Evolutionary conservation across 768 basidiomycete species (phyloP), one percentile per base, ranked within the genome.

Genomic region (Termitomyces sp.): DNA sequence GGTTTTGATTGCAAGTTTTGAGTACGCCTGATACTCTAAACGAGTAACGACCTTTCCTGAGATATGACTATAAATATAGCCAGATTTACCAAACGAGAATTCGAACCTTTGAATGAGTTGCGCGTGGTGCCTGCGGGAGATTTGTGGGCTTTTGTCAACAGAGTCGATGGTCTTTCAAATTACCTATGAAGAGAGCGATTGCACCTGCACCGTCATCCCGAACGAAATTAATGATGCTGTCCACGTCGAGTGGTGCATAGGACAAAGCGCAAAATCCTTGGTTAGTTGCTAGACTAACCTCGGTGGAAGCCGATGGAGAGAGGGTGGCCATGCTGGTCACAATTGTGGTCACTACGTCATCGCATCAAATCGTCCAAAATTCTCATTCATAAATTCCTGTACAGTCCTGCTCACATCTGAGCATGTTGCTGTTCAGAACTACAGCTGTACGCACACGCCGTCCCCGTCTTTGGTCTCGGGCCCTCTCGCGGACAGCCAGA

Each of bases 11-110:
- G 90, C 88, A 25, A 93, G 73, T 60, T 83, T 85, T 60, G 85
- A 87, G 69, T 92, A 92, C 8, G 91, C 88, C 70, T 92, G 88
- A 65, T 92, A 93, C 66, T 91, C 89, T 34, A 93, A 70, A 37
- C 80, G 80, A 25, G 84, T 84, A 34, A 93, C 91, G 14, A 71
- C 69, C 65, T 84, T 89, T 51, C 86, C 89, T 91, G 67, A 6
- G 11, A 32, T 5, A 19, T 16, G 19, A 12, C 32, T 34, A 30
- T 28, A 17, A 39, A 19, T 12, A 30, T 27, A 30, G 19, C 10
- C 12, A 19, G 39, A 11, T 19, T 16, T n/a, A 41, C 28, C n/a
- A 17, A 42, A 5, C 30, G 16, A 41, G 39, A 23, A 37, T 23
- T 50, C 55, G 21, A 64, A 88, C 91, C 91, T 81, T 86, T 77